Conservation (phyloP, 257 asterid species). For the Linderniella brevidens region DNA sequence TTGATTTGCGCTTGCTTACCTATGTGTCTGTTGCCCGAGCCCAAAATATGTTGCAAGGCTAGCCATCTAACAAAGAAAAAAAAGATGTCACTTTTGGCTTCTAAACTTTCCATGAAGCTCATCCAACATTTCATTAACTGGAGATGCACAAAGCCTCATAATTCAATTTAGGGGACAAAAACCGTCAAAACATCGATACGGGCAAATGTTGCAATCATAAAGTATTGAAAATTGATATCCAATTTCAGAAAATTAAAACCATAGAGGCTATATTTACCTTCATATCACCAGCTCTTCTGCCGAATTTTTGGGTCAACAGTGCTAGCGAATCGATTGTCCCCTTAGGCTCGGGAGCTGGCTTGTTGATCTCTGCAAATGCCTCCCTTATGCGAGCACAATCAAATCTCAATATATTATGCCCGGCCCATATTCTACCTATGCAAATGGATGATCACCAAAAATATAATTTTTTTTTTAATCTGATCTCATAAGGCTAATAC, state of each 20-base stretch:
- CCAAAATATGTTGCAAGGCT: slow-evolving; percentile 89
- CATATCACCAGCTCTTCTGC: slow-evolving; percentile 95
- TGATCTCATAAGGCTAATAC: too few relatives aligned
- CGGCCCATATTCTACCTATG: slow-evolving; percentile 92
- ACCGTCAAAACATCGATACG: too few relatives aligned
- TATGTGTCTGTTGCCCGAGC: slow-evolving; percentile 81
- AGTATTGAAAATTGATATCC: too few relatives aligned
- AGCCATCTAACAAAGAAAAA: slow-evolving; percentile 60
- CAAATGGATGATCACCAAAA: slow-evolving; percentile 2
- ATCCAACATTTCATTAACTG: too few relatives aligned
- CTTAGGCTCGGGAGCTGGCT: slow-evolving; percentile 83
- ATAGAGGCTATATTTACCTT: slow-evolving; percentile 28
- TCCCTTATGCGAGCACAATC: slow-evolving; percentile 70
- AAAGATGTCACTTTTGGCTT: neutral
- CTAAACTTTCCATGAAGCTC: too few relatives aligned
- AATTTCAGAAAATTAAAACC: slow-evolving; percentile 7
- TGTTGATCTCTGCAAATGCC: slow-evolving; percentile 65
- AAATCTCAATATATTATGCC: slow-evolving; percentile 77
- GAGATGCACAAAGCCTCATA: too few relatives aligned
- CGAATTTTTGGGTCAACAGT: slow-evolving; percentile 56
- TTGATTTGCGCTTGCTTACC: slow-evolving; percentile 17
- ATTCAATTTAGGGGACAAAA: too few relatives aligned
- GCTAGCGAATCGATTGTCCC: slow-evolving; percentile 75
- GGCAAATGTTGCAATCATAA: too few relatives aligned
- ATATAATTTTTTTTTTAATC: too few relatives aligned